Evolutionary conservation across 176 grass and related monocot genomes (phyloP).

Genomic region (Puccinellia tenuiflora): DNA sequence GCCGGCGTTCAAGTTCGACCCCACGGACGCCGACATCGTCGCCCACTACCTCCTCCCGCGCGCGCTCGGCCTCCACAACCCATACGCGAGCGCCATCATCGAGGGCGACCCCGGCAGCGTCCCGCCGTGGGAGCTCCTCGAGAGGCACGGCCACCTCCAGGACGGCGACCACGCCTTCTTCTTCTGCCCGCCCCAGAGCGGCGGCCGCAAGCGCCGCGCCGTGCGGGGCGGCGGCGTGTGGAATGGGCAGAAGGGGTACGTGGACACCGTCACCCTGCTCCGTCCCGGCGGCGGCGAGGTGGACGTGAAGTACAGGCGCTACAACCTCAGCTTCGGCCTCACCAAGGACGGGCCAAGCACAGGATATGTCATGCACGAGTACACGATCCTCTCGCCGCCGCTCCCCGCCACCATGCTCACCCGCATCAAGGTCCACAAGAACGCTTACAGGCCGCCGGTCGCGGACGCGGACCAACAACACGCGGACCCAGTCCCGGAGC

Average conservation of each 20-base stretch:
- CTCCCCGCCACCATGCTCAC: background rate
- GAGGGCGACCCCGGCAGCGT: background rate
- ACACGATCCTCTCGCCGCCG: background rate
- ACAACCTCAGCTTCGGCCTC: background rate
- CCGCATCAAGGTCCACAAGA: background rate
- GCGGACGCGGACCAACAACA: background rate
- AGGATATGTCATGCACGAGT: constrained; percentile 13
- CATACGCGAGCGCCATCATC: background rate
- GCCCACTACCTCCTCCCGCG: constrained; percentile 11
- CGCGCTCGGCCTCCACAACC: background rate
- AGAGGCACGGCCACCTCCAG: background rate
- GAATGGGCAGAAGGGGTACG: background rate
- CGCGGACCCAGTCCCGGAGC: background rate
- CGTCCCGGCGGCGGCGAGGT: background rate
- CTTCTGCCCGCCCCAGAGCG: background rate
- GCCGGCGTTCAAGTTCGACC: constrained; percentile 8
- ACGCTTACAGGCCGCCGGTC: background rate
- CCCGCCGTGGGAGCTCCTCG: constrained; percentile 19
- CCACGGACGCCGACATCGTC: constrained; percentile 3
- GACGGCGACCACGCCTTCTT: constrained; percentile 10
- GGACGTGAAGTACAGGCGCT: background rate
- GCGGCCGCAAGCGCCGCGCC: background rate
- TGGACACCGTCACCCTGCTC: background rate
- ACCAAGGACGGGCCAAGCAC: accelerated
- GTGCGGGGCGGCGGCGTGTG: background rate